These are phyloP conservation scores for Penicillium argentinense DNA, from an alignment of 495 filamentous ascomycete species.

Conservation along the genomic window DNA sequence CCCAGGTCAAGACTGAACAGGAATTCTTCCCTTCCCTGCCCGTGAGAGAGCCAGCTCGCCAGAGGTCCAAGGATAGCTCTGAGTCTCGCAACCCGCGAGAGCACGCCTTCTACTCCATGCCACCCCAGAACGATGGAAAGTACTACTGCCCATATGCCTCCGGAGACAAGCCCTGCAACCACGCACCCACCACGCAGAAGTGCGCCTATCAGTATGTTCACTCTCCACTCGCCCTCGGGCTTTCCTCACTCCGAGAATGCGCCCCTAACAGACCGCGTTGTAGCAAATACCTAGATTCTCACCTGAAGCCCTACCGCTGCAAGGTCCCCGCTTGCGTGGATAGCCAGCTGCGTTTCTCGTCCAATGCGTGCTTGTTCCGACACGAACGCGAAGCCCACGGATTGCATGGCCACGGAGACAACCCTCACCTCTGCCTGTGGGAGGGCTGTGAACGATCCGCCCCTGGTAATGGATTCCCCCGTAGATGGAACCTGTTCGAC, in stretches of 20 bases:
- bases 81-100: slow-evolving; percentile 66
- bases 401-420: slow-evolving; percentile 90
- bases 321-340: slow-evolving; percentile 75
- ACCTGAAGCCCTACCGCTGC: slow-evolving; percentile 92
- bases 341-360: slow-evolving; percentile 72
- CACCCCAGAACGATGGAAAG: slow-evolving; percentile 68
- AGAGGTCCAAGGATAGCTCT: slow-evolving; percentile 47
- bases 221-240: neutral
- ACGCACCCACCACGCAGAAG: slow-evolving; percentile 87
- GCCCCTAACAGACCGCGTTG: slow-evolving; percentile 32
- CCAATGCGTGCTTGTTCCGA: slow-evolving; percentile 89
- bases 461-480: slow-evolving; percentile 81
- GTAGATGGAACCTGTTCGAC: slow-evolving; percentile 90
- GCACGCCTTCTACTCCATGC: slow-evolving; percentile 75
- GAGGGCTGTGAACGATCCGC: slow-evolving; percentile 79
- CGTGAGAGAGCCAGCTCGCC: slow-evolving; percentile 37
- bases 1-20: slow-evolving; percentile 37
- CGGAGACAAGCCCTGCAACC: slow-evolving; percentile 70
- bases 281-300: slow-evolving; percentile 94
- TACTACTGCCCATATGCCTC: slow-evolving; percentile 86
- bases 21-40: slow-evolving; percentile 42
- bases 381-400: slow-evolving; percentile 94
- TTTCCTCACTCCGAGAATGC: neutral
- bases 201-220: slow-evolving; percentile 90
- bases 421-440: slow-evolving; percentile 82